Evolutionary conservation across 805 yeast species (phyloP).

Genomic region (Sugiyamaella qingdaonensis): DNA sequence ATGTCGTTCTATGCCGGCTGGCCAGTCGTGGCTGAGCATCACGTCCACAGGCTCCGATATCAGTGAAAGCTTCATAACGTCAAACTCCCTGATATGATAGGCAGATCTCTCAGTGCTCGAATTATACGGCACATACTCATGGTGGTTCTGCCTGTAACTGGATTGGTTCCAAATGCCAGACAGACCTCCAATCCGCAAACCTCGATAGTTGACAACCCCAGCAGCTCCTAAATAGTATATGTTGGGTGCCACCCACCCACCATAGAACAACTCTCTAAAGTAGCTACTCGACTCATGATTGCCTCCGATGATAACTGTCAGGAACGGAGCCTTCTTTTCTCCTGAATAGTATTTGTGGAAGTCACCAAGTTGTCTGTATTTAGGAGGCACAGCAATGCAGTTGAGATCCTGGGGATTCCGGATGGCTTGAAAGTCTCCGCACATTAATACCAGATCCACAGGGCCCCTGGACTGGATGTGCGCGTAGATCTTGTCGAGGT

Average conservation of each 20-base stretch:
- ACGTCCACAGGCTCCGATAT: slow-evolving; percentile 47
- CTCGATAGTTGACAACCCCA: slow-evolving; percentile 69
- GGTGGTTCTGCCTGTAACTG: slow-evolving; percentile 43
- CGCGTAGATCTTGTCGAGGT: slow-evolving; percentile 54
- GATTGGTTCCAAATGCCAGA: slow-evolving; percentile 74
- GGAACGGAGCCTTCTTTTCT: slow-evolving; percentile 56
- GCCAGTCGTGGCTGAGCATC: slow-evolving; percentile 91
- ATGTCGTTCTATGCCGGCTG: slow-evolving; percentile 62
- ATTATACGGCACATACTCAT: slow-evolving; percentile 48
- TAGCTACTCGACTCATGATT: slow-evolving; percentile 90
- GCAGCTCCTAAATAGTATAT: slow-evolving; percentile 81
- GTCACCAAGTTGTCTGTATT: slow-evolving; percentile 73
- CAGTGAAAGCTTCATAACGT: slow-evolving; percentile 50
- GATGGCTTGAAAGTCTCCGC: slow-evolving; percentile 90
- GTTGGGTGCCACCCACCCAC: slow-evolving; percentile 92
- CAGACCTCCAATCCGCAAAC: slow-evolving; percentile 71
- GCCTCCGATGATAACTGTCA: slow-evolving; percentile 87
- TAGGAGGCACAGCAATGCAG: slow-evolving; percentile 73
- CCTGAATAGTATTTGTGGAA: slow-evolving; percentile 71
- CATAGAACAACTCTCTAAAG: slow-evolving; percentile 64
- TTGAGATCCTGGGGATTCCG: slow-evolving; percentile 59
- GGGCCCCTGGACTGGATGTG: slow-evolving; percentile 25
- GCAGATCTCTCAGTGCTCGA: slow-evolving; percentile 48
- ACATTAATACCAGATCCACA: slow-evolving; percentile 63
- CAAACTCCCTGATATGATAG: slow-evolving; percentile 67